These are phyloP conservation scores for Magnolia officinalis DNA, from an alignment of 164 flowering plant species.

Conservation along the genomic window DNA sequence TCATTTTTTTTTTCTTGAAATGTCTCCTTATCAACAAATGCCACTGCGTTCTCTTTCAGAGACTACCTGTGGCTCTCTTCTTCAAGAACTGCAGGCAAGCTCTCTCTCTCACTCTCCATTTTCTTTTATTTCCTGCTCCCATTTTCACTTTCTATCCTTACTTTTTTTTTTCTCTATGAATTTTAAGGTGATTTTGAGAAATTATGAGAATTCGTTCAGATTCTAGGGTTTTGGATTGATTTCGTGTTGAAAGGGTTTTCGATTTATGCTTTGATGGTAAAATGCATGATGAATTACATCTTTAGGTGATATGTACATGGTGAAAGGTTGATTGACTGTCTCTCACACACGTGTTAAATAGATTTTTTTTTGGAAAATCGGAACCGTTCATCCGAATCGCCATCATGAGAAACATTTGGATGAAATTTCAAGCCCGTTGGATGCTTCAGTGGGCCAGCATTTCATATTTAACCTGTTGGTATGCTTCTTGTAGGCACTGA, in stretches of 20 bases:
- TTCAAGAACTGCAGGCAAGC: conserved; percentile 53
- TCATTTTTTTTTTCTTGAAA: not conserved
- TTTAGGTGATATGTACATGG: too few relatives aligned
- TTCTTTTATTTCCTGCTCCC: not conserved
- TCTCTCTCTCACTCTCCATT: not conserved
- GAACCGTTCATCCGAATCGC: not conserved
- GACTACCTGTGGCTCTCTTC: conserved; percentile 68
- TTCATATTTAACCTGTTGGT: too few relatives aligned
- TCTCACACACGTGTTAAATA: not conserved
- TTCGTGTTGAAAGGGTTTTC: not conserved
- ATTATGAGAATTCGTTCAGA: not conserved
- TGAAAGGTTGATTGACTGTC: not conserved
- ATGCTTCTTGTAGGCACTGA: too few relatives aligned
- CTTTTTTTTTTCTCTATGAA: not conserved
- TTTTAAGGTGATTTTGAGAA: not conserved
- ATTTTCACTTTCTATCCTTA: not conserved
- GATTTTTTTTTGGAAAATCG: not conserved
- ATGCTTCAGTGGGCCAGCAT: too few relatives aligned
- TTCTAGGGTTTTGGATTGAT: not conserved
- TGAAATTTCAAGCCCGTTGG: too few relatives aligned
- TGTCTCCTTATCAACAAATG: conserved; percentile 12
- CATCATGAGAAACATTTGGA: too few relatives aligned
- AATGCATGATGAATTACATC: not conserved
- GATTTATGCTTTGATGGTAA: not conserved
- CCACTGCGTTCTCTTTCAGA: conserved; percentile 18